Conservation (phyloP, 441 rosid genomes). For the Syzygium malaccense region DNA sequence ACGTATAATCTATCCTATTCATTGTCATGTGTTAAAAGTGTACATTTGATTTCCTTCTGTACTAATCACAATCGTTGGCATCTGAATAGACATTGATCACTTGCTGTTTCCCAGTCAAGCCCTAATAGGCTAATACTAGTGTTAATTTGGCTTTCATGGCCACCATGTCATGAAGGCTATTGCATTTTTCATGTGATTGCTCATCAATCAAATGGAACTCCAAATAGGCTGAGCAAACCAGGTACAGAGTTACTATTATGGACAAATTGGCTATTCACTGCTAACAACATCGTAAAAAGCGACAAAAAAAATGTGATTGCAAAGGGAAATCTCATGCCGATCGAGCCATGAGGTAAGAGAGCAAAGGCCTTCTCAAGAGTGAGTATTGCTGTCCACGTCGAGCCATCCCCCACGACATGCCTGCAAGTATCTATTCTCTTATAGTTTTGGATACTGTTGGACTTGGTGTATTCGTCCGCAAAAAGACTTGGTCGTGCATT, state of each 20-base stretch:
- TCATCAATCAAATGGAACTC: background rate
- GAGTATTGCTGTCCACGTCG: background rate
- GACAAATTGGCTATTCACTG: background rate
- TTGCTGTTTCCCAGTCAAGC: background rate
- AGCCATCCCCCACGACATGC: background rate
- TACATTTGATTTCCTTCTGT: background rate
- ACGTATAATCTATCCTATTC: background rate
- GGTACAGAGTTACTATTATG: background rate
- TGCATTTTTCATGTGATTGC: background rate
- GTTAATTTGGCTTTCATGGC: background rate
- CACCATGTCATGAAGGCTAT: background rate
- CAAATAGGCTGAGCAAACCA: background rate
- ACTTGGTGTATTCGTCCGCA: background rate
- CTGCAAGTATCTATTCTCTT: background rate
- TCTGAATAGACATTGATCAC: background rate
- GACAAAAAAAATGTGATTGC: background rate
- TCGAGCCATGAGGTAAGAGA: background rate
- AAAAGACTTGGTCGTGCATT: background rate
- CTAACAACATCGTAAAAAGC: background rate
- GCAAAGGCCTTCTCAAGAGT: background rate
- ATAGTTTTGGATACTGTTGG: background rate
- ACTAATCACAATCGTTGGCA: background rate
- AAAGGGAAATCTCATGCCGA: background rate
- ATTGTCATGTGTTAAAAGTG: background rate
- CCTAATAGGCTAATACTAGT: background rate